These are phyloP conservation scores for Avena insularis DNA, from an alignment of 176 grass and related monocot species.

Conservation along the genomic window DNA sequence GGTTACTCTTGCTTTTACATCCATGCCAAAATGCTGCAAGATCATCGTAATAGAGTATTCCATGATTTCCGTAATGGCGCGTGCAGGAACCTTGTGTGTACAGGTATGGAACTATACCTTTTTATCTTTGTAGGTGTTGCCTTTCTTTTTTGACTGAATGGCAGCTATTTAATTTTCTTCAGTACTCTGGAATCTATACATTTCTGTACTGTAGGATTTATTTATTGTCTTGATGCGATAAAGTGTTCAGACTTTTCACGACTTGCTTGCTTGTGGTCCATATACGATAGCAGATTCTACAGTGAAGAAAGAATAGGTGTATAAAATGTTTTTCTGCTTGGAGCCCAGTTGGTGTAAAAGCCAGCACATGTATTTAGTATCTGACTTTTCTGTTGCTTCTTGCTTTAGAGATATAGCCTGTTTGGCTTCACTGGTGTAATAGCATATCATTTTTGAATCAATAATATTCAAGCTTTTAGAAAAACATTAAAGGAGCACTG, in stretches of 20 bases:
- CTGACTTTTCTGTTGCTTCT: not conserved
- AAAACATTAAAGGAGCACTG: not conserved
- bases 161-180: conserved; percentile 1
- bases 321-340: not conserved
- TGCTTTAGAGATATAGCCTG: not conserved
- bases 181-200: not conserved
- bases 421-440: not conserved
- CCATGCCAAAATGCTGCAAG: conserved; percentile 99
- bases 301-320: not conserved
- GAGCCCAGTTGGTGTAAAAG: not conserved
- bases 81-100: conserved; percentile 96
- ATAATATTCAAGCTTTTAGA: not conserved
- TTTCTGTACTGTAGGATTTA: not conserved
- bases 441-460: not conserved
- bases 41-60: conserved; percentile 91
- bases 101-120: conserved; percentile 52
- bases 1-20: conserved; percentile 96
- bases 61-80: conserved; percentile 98
- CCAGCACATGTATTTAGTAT: not conserved
- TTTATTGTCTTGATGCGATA: not conserved
- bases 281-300: not conserved
- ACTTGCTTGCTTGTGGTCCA: conserved; percentile 13
- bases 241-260: not conserved
- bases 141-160: conserved; percentile 1
- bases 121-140: conserved; percentile 5